Evolutionary conservation across 163 green algal genomes (phyloP).

Genomic region (Volvox carteri): DNA sequence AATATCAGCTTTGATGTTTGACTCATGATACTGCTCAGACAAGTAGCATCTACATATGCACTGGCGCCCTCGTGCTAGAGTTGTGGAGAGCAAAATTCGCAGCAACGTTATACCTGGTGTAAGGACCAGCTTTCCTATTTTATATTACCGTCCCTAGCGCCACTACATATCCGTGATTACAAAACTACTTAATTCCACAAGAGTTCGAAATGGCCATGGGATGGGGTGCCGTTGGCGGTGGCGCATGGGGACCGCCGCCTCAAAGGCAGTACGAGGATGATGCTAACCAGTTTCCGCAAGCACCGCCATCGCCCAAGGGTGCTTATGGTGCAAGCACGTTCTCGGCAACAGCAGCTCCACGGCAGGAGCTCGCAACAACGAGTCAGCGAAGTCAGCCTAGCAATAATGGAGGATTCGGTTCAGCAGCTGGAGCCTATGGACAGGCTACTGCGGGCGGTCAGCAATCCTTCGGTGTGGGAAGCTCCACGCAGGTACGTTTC

Average conservation of each 20-base stretch:
- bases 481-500: background rate
- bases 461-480: background rate
- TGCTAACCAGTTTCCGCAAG: background rate
- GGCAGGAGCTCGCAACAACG: slow-evolving; percentile 11
- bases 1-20: too few relatives aligned
- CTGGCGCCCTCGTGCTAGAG: too few relatives aligned
- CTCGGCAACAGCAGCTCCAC: background rate
- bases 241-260: slow-evolving; percentile 12
- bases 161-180: too few relatives aligned
- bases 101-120: too few relatives aligned
- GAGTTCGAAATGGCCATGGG: slow-evolving; percentile 37
- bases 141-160: too few relatives aligned
- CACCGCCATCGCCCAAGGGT: background rate
- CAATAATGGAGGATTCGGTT: slow-evolving; percentile 36
- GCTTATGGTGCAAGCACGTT: background rate
- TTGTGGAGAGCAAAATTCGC: too few relatives aligned
- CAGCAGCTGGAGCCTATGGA: slow-evolving; percentile 5
- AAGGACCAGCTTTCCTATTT: too few relatives aligned
- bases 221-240: slow-evolving; percentile 35
- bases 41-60: too few relatives aligned
- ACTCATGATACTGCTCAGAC: too few relatives aligned
- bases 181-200: too few relatives aligned
- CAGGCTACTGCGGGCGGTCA: slow-evolving; percentile 10
- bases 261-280: background rate
- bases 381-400: slow-evolving; percentile 3